Base-by-base conservation (phyloP, 2,329 filamentous ascomycete species). In the Gyromitra esculenta region DNA sequence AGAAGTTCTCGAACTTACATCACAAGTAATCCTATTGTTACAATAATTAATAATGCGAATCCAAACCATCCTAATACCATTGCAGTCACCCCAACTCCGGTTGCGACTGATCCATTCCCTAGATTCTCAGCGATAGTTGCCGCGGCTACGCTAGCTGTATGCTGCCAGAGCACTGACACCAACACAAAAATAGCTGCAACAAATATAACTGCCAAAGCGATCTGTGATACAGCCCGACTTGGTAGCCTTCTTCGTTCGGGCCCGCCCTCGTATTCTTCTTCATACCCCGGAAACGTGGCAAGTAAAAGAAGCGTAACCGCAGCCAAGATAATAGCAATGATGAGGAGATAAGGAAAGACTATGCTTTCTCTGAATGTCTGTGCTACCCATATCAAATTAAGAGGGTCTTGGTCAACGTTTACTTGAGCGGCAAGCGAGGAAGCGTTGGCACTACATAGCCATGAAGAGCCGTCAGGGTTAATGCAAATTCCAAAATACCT, bases 41-140 rank as follows among this genome's bases (percentile, higher is more conserved):
- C 95, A 78, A 98, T 91, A 81, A 99, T 97, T 79, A 99, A 87
- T 68, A 98, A 84, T 25, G 92, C 91, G 82, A 99, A 98, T 54
- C 93, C 92, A 84, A 99, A 98, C 96, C 96, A 99, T 75, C 96
- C 96, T 82, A 99, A 87, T 18, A 97, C 92, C 93, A 99, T 98
- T 73, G 96, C 95, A 50, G 91, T 92, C 63, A 93, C 94, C n/a
- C 94, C 94, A 11, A 97, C 93, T 43, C 94, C 94, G 73, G 91
- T 93, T 83, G 88, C 90, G 73, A 97, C 92, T 79, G 91, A 92
- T 56, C 94, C 94, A 83, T 97, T 97, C 45, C 91, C 94, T 80
- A 97, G 89, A 82, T 97, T 94, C 86, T 97, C 92, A 0, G 94
- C 93, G 79, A 99, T 94, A 79, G 96, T 92, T 76, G 93, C 94